phyloP scores from a whole-genome alignment of 2,329 filamentous ascomycete species.

The Curvularia verruculosa region DNA sequence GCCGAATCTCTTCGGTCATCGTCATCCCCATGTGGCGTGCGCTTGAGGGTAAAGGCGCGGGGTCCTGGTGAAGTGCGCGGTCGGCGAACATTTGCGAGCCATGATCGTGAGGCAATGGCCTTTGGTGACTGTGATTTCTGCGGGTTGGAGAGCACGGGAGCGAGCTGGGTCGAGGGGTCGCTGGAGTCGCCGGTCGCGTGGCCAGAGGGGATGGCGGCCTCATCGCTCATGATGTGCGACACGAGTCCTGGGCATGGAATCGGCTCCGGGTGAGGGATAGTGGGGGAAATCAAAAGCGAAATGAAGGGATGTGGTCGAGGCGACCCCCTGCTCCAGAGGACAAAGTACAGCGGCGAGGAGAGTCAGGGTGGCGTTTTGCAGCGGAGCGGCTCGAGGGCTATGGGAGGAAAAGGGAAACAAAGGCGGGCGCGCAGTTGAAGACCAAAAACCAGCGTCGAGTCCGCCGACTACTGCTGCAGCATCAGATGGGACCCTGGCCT shows the following conservation, averaged over 20 bases:
- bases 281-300: constrained; percentile 35
- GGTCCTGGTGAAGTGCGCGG: constrained; percentile 48
- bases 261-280: constrained; percentile 31
- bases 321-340: constrained; percentile 19
- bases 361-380: constrained; percentile 15
- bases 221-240: constrained; percentile 41
- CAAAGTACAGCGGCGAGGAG: constrained; percentile 7
- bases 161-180: constrained; percentile 15
- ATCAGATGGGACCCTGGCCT: constrained; percentile 16
- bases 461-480: constrained; percentile 16
- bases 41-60: constrained; percentile 39
- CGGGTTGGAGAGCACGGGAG: constrained; percentile 22
- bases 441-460: constrained; percentile 21
- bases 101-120: constrained; percentile 40
- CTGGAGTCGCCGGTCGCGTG: constrained; percentile 22
- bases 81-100: constrained; percentile 47
- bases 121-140: constrained; percentile 20
- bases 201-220: constrained; percentile 34
- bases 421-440: constrained; percentile 23
- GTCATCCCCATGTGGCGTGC: constrained; percentile 41
- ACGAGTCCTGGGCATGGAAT: constrained; percentile 40
- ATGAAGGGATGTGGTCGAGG: constrained; percentile 34
- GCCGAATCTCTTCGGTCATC: constrained; percentile 51
- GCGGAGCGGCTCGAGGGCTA: constrained; percentile 22
- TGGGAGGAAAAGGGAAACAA: constrained; percentile 2